These are phyloP conservation scores for Cetradonia linearis DNA, from an alignment of 495 filamentous ascomycete genomes.

Conservation along the genomic window DNA sequence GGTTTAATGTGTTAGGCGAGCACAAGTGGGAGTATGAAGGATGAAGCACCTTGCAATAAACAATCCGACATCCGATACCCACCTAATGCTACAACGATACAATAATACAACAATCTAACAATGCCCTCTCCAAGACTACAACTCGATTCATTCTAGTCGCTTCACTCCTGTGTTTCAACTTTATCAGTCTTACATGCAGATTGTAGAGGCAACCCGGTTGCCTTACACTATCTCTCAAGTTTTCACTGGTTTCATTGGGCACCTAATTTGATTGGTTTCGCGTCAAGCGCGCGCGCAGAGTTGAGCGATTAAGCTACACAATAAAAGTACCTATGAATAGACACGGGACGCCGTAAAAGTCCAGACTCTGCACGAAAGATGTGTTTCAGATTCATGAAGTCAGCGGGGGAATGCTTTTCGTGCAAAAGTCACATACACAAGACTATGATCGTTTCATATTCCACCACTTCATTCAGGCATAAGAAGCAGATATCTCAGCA, in stretches of 20 bases:
- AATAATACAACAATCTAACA: too few relatives aligned
- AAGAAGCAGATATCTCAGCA: background rate
- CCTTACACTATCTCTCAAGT: conserved; percentile 3
- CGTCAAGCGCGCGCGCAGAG: background rate
- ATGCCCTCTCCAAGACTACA: background rate
- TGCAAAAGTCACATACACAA: background rate
- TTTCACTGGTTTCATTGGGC: conserved; percentile 12
- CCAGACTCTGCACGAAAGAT: conserved; percentile 2
- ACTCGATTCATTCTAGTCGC: background rate
- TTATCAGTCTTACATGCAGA: conserved; percentile 8
- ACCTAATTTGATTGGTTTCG: conserved; percentile 5
- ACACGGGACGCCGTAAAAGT: background rate
- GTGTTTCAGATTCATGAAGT: conserved; percentile 11
- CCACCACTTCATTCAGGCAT: background rate
- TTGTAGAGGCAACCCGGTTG: background rate
- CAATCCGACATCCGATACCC: too few relatives aligned
- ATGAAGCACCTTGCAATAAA: background rate
- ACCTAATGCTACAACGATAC: too few relatives aligned
- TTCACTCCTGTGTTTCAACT: background rate
- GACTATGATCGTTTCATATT: background rate
- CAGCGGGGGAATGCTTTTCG: background rate
- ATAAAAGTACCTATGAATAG: conserved; percentile 10
- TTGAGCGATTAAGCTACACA: conserved; percentile 1
- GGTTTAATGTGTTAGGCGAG: background rate
- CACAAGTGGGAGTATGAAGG: background rate